Base-by-base conservation (phyloP, 2,329 filamentous ascomycete genomes). In the Neofusicoccum parvum region DNA sequence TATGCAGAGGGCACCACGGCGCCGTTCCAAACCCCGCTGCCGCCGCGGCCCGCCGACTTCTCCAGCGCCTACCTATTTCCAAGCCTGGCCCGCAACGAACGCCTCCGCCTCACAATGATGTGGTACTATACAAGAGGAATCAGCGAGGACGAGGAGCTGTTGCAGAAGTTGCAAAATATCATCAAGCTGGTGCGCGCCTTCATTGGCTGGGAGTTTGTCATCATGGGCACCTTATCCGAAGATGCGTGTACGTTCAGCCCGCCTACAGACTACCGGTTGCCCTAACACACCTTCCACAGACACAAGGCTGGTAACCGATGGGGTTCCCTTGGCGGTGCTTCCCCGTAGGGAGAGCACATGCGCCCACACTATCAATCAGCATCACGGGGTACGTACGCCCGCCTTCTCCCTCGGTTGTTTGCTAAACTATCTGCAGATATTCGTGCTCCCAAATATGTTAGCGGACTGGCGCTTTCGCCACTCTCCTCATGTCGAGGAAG, bases 261-360 rank as follows among this genome's bases (percentile, higher is more conserved):
- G 11, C 17, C 15, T 17, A 2, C 15, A 11, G 9, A 11, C 37
- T 20, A 20, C 12, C n/a, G 17, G 3, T 6, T 53, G 2, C 15
- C 50, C 49, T 51, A 51, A 51, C 49, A 6, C 6, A 12, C 17
- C 20, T 9, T 41, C 37, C 37, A 10, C 36, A 37, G 48, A 79
- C 67, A 79, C 76, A 3, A 78, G 81, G 14, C 66, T 83, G 27
- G 80, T 76, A 2, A 79, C 81, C 0, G 74, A 78, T 1, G 80
- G 80, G 1, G 70, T 83, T 3, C 74, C 79, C 0, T 68, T 82
- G 0, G 78, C 75, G 15, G 73, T 80, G 9, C 67, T 83, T 3
- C 81, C 81, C 0, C 78, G 81, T 5, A 76, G 80, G 7, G 81
- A 83, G 67, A 80, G 76, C 11, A 75, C 79, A 0, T 83, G 81